A percentile compares a stretch with the other conserved stretches of the same genome.
These are phyloP conservation scores for Ophiostoma ulmi DNA, from an alignment of 2,329 filamentous ascomycete genomes.

Conservation along the genomic window DNA sequence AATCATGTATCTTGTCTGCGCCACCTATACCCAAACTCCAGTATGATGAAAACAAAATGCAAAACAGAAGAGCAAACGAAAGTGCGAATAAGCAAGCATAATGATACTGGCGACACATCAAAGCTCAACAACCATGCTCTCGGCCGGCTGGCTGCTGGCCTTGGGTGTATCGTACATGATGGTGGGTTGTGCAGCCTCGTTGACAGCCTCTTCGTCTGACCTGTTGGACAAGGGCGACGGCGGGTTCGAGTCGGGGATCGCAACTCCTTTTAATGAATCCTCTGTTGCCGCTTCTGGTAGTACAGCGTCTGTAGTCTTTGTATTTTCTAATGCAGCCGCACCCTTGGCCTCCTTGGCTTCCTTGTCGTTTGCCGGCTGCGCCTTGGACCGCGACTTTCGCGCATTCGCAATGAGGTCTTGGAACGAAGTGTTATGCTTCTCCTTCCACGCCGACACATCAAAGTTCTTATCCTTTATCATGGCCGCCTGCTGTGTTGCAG, in stretches of 20 bases:
- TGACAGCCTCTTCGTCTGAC: neutral
- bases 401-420: constrained; percentile 74
- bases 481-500: constrained; percentile 33
- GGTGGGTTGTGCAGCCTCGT: neutral
- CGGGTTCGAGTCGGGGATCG: constrained; percentile 11
- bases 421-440: constrained; percentile 69
- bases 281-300: neutral
- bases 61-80: neutral
- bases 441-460: constrained; percentile 70
- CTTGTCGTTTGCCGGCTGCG: constrained; percentile 32
- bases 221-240: neutral
- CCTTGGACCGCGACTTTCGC: constrained; percentile 48
- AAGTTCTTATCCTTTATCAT: constrained; percentile 84
- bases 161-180: neutral
- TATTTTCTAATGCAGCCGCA: neutral
- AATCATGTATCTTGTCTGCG: neutral
- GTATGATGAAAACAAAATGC: neutral
- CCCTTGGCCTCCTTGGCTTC: neutral
- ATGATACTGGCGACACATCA: neutral
- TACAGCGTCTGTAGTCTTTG: neutral
- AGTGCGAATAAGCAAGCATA: neutral
- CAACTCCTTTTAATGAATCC: neutral
- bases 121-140: neutral
- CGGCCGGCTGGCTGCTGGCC: neutral
- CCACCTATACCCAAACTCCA: constrained; percentile 4